Conservation (phyloP, 352 stramenopile genomes). For the Pythium monospermum region DNA sequence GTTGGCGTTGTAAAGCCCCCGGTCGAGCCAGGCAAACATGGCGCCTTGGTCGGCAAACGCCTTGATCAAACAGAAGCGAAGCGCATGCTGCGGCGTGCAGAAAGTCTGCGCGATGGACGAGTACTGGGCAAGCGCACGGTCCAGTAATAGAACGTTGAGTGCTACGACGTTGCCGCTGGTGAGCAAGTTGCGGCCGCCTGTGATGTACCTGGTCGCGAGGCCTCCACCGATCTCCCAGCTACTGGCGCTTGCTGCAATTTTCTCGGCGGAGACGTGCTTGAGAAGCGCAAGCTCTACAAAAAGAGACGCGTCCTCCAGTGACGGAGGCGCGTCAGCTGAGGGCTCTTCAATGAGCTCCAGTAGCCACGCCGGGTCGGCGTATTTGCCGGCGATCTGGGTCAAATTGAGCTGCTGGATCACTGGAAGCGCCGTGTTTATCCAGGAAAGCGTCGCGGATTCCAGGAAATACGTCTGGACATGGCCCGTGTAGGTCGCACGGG, state of each 20-base stretch:
- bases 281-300: slow-evolving; percentile 7
- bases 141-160: neutral
- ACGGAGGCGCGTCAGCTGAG: neutral
- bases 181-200: neutral
- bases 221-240: neutral
- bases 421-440: neutral
- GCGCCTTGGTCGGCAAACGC: slow-evolving; percentile 5
- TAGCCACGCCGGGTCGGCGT: neutral
- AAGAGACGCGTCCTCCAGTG: neutral
- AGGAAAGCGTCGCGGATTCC: neutral
- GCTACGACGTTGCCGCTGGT: neutral
- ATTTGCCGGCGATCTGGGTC: neutral
- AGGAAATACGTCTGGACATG: neutral
- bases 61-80: slow-evolving; percentile 11
- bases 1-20: neutral
- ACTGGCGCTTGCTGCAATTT: neutral
- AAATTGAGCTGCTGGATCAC: slow-evolving; percentile 1
- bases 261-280: neutral
- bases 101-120: neutral
- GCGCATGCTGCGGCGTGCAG: slow-evolving; percentile 4
- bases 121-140: slow-evolving; percentile 1
- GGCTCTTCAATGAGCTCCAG: neutral
- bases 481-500: neutral
- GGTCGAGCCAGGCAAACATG: neutral
- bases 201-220: slow-evolving; percentile 7